Conservation (phyloP, 2,329 filamentous ascomycete species). For the Sclerotinia sclerotiorum region DNA sequence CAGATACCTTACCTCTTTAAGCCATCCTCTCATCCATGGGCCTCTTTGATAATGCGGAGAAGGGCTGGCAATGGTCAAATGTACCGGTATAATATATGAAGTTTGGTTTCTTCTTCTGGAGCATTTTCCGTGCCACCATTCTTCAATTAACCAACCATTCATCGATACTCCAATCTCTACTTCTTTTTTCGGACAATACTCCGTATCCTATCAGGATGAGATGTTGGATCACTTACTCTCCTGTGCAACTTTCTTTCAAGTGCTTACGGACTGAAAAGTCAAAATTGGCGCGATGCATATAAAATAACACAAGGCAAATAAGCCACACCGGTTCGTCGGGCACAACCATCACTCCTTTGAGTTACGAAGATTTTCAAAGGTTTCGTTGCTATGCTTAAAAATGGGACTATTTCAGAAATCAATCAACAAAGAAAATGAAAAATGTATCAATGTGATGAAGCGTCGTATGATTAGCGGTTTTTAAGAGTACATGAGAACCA, state of each 20-base stretch:
- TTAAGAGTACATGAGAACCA: neutral
- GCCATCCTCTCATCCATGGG: neutral
- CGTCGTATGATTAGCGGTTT: slow-evolving; percentile 6
- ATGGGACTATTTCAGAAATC: neutral
- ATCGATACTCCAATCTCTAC: neutral
- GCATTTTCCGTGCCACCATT: slow-evolving; percentile 14
- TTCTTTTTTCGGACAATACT: slow-evolving; percentile 1
- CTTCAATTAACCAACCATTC: slow-evolving; percentile 5
- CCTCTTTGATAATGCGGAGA: slow-evolving; percentile 18
- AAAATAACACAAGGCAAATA: neutral
- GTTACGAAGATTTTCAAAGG: neutral
- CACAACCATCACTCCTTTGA: slow-evolving; percentile 11
- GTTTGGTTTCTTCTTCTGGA: neutral
- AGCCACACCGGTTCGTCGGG: slow-evolving; percentile 15
- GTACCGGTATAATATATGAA: neutral
- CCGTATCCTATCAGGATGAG: neutral
- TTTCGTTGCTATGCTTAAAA: slow-evolving; percentile 3
- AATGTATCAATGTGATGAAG: slow-evolving; percentile 2
- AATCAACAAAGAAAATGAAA: neutral
- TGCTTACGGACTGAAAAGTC: neutral
- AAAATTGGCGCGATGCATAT: slow-evolving; percentile 17
- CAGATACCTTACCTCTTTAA: slow-evolving; percentile 1
- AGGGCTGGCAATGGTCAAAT: neutral
- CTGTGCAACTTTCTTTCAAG: neutral
- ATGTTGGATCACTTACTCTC: neutral